Evolutionary conservation across 2,329 filamentous ascomycete species (phyloP).

Genomic region (Magnaporthales sp.): DNA sequence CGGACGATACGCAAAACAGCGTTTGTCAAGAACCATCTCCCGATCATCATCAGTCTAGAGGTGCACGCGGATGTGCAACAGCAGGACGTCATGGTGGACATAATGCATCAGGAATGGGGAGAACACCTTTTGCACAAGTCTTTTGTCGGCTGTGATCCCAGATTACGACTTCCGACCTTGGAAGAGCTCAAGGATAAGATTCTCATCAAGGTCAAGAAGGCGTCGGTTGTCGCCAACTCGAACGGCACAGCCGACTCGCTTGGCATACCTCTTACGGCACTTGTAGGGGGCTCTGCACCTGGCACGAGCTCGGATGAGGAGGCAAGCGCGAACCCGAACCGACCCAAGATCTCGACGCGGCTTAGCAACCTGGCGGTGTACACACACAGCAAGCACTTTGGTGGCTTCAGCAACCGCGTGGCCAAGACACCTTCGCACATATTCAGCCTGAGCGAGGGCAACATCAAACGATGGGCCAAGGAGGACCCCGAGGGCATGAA

Average conservation of each 20-base stretch:
- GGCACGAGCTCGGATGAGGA: conserved; percentile 36
- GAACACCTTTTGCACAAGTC: conserved; percentile 58
- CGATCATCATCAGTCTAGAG: conserved; percentile 86
- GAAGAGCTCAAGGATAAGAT: conserved; percentile 72
- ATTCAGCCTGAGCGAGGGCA: conserved; percentile 81
- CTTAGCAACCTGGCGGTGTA: conserved; percentile 75
- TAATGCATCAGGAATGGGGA: conserved; percentile 86
- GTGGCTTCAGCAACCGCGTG: conserved; percentile 56
- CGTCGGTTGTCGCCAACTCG: conserved; percentile 20
- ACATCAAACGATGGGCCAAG: conserved; percentile 49
- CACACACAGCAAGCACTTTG: conserved; percentile 77
- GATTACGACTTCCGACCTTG: conserved; percentile 56
- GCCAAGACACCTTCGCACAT: conserved; percentile 57
- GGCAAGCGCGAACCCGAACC: conserved; percentile 13
- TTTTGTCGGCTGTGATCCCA: conserved; percentile 40
- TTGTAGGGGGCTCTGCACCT: conserved; percentile 11
- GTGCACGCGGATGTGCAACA: conserved; percentile 77
- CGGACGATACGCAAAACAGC: conserved; percentile 69
- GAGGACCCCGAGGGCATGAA: conserved; percentile 70
- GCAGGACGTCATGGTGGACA: conserved; percentile 85
- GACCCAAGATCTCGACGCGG: conserved; percentile 52
- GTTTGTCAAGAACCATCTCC: conserved; percentile 67
- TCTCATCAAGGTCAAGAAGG: conserved; percentile 69
- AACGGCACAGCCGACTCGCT: conserved; percentile 18
- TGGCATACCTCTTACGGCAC: conserved; percentile 22